Base-by-base conservation (phyloP, 306 rosid genomes). In the Pyrus bretschneideri region DNA sequence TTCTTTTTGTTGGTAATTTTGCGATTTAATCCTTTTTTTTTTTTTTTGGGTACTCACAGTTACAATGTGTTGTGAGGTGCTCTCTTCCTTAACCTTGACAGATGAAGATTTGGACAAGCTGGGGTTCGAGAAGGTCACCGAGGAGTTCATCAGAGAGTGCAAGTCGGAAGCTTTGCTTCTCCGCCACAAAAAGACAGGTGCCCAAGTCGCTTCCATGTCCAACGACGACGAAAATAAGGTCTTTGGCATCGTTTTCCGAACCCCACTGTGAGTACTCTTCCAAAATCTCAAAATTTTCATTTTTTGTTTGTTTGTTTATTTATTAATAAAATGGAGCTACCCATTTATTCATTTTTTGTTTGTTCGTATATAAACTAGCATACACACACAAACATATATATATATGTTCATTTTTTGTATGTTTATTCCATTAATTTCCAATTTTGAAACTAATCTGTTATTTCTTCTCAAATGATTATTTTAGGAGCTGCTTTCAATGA, bases 401-500 rank as follows among this genome's bases (percentile, higher is more conserved):
- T 35, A 5, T 23, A 1, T 23, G 25, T 23, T 23, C 25, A 23
- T 23, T 23, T 23, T 23, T 23, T 23, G 25, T 23, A 23, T 23
- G 25, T 23, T 23, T 23, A 23, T 62, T 23, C 7, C 27, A 51
- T 60, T 33, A 18, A 13, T 55, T 21, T 42, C 38, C 14, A 27
- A 11, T 22, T 45, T 4, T 42, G n/a, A 52, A 62, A 49, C 15
- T 77, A 40, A 8, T 38, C 66, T 30, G 5, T 59, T 40, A 22
- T 7, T 55, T 72, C 1, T 6, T 33, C 19, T 14, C 25, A 40
- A 58, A 57, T 40, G 11, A 13, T 27, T n/a, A 65, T 87, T 83
- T 61, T 70, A 91, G 98, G 99, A 81, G 99, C 92, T 81, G 97
- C 92, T 69, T 95, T 95, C 84, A 95, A 92, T 80, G 97, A 95